Evolutionary conservation across 2,329 filamentous ascomycete species (phyloP), one percentile per base, ranked within the genome.

Genomic region (Clarireedia homoeocarpa): DNA sequence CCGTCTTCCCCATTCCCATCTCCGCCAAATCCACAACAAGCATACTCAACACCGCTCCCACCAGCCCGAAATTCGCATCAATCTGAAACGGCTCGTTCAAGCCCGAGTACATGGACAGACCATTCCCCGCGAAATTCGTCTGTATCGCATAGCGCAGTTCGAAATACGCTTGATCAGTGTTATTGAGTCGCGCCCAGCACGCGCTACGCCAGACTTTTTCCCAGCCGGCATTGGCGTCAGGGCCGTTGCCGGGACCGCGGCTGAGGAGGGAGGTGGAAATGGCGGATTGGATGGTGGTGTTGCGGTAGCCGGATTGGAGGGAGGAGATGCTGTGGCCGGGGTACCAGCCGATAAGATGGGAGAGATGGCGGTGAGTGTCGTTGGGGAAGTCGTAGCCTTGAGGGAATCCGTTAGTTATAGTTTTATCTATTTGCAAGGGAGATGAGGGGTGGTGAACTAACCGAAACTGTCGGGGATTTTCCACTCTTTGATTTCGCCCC

Each of bases 171-270:
- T 67, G 59, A 0, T 73, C 72, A 0, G 78, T 77, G 9, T 80
- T 71, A 54, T 81, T 80, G 0, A 83, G 69, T 0, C 76, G 67
- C 0, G 78, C 78, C 79, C 79, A 83, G 65, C 77, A 81, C 0
- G 80, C 78, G 0, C 74, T 66, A 0, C 80, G 74, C 80, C 80
- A 82, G 0, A 82, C 75, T 58, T 83, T 83, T 17, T 73, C 77
- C 80, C 80, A 83, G 0, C 79, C 80, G 0, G 79, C 72, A 59
- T 83, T 78, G 0, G 75, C 72, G 51, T 82, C 78, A 0, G 63
- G 61, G 0, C 66, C 71, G 24, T 73, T 74, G 2, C 78, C 77
- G 2, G 67, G 62, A 0, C 78, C 79, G 7, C 79, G 74, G 0
- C 72, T 70, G 7, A 71, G 63, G 0, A 83, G 71, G 0, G 75